A percentile compares a stretch with the other conserved stretches of the same genome.
Conservation (phyloP, 768 basidiomycete genomes). For the Termitomyces sp. region DNA sequence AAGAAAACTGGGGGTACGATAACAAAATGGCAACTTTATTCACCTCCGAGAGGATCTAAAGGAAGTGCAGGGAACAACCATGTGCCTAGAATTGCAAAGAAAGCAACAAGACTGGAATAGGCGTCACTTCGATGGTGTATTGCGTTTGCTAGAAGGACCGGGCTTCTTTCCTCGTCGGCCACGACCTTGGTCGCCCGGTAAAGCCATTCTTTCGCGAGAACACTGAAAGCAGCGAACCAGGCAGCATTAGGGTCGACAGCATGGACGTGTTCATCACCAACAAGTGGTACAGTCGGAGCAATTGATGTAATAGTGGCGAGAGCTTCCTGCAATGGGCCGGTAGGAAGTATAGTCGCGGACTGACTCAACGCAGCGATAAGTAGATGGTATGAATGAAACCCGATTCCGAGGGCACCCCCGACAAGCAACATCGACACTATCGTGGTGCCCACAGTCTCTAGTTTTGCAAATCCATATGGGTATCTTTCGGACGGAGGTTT, state of each 20-base stretch:
- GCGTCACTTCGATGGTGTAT: conserved; percentile 97
- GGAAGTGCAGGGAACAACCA: conserved; percentile 82
- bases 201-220: conserved; percentile 87
- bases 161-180: conserved; percentile 85
- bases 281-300: conserved; percentile 46
- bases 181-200: conserved; percentile 87
- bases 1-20: not conserved
- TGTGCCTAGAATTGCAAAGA: conserved; percentile 88
- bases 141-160: conserved; percentile 93
- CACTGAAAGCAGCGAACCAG: conserved; percentile 86
- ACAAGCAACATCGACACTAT: conserved; percentile 84
- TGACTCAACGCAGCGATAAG: conserved; percentile 69
- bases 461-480: conserved; percentile 90
- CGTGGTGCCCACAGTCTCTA: conserved; percentile 92
- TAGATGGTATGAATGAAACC: conserved; percentile 85
- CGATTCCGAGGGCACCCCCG: conserved; percentile 78
- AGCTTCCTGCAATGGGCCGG: conserved; percentile 60
- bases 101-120: conserved; percentile 86
- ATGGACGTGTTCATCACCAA: conserved; percentile 53
- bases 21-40: conserved; percentile 16
- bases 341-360: conserved; percentile 55
- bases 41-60: conserved; percentile 91
- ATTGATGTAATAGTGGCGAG: conserved; percentile 49
- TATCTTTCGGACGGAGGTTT: conserved; percentile 74
- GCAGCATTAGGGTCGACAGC: conserved; percentile 89